Evolutionary conservation across 306 rosid genomes (phyloP).

Genomic region (Rubus parviflorus): DNA sequence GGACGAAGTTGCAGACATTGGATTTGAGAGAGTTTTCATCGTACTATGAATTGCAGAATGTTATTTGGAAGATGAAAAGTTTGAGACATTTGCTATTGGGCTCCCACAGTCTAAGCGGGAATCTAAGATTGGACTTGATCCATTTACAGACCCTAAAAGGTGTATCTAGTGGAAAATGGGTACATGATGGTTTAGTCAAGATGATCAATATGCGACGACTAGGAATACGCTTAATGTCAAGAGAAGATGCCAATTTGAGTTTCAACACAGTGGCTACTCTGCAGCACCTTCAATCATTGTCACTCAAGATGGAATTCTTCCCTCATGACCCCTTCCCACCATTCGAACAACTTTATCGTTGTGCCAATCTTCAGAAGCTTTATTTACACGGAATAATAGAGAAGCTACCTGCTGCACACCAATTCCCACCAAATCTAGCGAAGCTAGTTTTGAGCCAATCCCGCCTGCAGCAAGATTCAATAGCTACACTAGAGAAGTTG

Average conservation of each 20-base stretch:
- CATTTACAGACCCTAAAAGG: background rate
- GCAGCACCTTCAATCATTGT: background rate
- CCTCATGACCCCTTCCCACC: background rate
- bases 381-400: background rate
- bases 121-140: background rate
- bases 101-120: accelerated
- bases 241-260: background rate
- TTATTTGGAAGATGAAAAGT: background rate
- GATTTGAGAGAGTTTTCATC: background rate
- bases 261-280: background rate
- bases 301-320: background rate
- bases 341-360: background rate
- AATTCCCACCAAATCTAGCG: background rate
- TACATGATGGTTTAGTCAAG: background rate
- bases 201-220: background rate
- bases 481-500: background rate
- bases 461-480: background rate
- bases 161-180: background rate
- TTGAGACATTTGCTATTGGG: background rate
- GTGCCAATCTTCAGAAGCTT: background rate
- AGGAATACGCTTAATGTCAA: background rate
- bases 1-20: background rate
- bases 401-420: background rate
- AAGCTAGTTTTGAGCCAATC: background rate
- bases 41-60: background rate